Evolutionary conservation across 176 grass and related monocot species (phyloP), one percentile per base, ranked within the genome.

Genomic region (Thinopyrum elongatum): DNA sequence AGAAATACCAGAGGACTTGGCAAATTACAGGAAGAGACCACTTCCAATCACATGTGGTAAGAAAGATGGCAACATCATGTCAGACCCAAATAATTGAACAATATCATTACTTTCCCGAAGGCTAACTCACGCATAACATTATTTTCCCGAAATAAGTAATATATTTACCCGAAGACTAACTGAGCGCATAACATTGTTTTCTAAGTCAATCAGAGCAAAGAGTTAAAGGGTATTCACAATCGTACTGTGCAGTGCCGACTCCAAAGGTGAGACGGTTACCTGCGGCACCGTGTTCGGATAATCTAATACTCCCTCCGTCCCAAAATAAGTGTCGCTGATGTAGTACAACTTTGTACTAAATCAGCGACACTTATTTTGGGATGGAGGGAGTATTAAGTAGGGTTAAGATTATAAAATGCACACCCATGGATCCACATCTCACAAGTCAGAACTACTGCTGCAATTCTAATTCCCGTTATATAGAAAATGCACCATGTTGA

Each of bases 191-290:
- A 58, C 55, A 65, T 65, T 75, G 42, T 73, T 58, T 58, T 58
- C 55, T 84, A 77, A 75, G 31, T 27, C 10, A 85, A 51, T 35
- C 25, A 39, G 31, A 25, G 69, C 77, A 81, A 69, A 62, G 25
- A 46, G 42, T 75, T 44, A 76, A 81, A 61, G 58, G 34, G 49
- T 77, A 58, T 80, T 80, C 53, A 44, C 76, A 85, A 75, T 66
- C 68, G 21, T 30, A 34, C 8, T 22, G 19, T 21, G 12, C 2
- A 23, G 41, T 66, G 21, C 58, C 33, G 73, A 53, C 73, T 51
- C 73, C 26, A 16, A 78, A 47, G 30, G 22, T 42, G 42, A 49
- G 53, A 61, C 22, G 16, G 53, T 80, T 3, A 39, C 64, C 33
- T 35, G 42, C 31, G 30, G 58, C 76, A 10, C 41, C 42, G 2